These are phyloP conservation scores for Xylaria sp. DNA, from an alignment of 2,329 filamentous ascomycete genomes.

Conservation along the genomic window DNA sequence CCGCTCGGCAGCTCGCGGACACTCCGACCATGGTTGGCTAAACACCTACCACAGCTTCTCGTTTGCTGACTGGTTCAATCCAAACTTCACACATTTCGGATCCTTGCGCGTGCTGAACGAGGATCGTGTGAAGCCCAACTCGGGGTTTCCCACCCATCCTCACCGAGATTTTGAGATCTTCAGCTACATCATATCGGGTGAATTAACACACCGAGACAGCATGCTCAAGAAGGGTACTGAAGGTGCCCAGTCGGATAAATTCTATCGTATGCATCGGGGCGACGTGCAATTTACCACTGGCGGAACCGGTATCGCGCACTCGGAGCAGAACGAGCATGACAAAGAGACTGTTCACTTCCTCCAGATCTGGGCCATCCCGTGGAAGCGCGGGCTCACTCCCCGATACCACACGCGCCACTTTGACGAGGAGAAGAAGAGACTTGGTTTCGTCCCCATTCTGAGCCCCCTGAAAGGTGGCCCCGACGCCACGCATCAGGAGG, in stretches of 20 bases:
- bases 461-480: constrained; percentile 76
- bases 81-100: constrained; percentile 75
- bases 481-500: constrained; percentile 70
- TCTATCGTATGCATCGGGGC: constrained; percentile 77
- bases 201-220: constrained; percentile 87
- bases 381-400: constrained; percentile 76
- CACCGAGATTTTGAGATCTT: constrained; percentile 93
- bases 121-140: constrained; percentile 79
- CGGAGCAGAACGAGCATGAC: constrained; percentile 81
- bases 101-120: constrained; percentile 88
- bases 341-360: constrained; percentile 82
- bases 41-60: constrained; percentile 89
- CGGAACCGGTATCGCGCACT: constrained; percentile 83
- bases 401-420: constrained; percentile 82
- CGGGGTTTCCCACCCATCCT: constrained; percentile 85
- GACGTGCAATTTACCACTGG: constrained; percentile 92
- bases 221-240: constrained; percentile 79
- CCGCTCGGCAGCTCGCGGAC: constrained; percentile 76
- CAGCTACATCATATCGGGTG: constrained; percentile 82
- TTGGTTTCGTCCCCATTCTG: constrained; percentile 78
- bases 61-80: constrained; percentile 79
- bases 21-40: constrained; percentile 87
- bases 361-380: constrained; percentile 89
- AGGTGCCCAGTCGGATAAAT: constrained; percentile 69
- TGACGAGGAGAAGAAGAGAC: constrained; percentile 76